Conservation (phyloP, 805 yeast species). For the Saccharomycopsis synnaedendra region DNA sequence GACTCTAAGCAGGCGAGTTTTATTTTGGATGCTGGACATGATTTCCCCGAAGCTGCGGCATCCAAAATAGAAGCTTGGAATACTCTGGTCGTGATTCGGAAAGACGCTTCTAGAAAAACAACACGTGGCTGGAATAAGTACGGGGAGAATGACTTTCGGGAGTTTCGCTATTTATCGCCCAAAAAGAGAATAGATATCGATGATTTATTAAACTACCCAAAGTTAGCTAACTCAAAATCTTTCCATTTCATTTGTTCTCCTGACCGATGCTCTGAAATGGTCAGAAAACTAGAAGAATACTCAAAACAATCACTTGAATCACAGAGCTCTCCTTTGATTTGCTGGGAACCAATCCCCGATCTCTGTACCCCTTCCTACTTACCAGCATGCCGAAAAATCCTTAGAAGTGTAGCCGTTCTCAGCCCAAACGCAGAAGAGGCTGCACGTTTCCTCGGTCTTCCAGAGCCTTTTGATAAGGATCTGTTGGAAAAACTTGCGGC, state of each 20-base stretch:
- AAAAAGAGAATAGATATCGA: conserved; percentile 45
- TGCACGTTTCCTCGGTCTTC: conserved; percentile 43
- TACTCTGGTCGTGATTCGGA: conserved; percentile 46
- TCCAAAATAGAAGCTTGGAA: conserved; percentile 45
- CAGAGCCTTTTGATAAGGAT: conserved; percentile 29
- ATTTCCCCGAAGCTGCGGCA: conserved; percentile 47
- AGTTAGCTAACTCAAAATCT: conserved; percentile 30
- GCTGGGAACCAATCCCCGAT: conserved; percentile 87
- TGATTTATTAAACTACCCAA: conserved; percentile 35
- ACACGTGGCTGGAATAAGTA: conserved; percentile 78
- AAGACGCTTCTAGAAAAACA: conserved; percentile 43
- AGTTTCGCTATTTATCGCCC: conserved; percentile 51
- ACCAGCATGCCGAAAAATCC: conserved; percentile 24
- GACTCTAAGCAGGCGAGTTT: conserved; percentile 38
- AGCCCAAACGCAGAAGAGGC: conserved; percentile 86
- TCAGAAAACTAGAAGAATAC: conserved; percentile 23
- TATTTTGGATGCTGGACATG: conserved; percentile 71
- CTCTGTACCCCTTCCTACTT: conserved; percentile 47
- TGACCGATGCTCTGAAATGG: conserved; percentile 39
- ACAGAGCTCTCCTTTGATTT: conserved; percentile 21
- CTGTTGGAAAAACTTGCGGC: conserved; percentile 34
- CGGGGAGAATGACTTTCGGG: conserved; percentile 46
- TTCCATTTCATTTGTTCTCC: conserved; percentile 73
- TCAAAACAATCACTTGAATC: conserved; percentile 14
- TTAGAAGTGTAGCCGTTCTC: conserved; percentile 43